Conservation (phyloP, 768 basidiomycete species). For the Daedaleopsis sinensis region DNA sequence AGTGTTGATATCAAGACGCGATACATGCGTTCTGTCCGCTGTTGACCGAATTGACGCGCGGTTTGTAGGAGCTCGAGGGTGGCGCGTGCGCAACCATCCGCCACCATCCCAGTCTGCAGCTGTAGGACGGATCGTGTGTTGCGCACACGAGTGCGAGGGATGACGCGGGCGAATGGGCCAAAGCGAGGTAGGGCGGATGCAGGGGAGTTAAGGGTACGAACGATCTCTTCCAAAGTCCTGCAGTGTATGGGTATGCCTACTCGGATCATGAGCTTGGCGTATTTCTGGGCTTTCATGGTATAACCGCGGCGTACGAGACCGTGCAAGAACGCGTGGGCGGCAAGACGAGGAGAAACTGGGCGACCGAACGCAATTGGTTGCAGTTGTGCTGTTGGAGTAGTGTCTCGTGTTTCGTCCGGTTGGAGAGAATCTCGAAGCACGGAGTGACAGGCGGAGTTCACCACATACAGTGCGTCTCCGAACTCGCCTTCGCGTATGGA, state of each 20-base stretch:
- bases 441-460: slow-evolving; percentile 60
- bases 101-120: slow-evolving; percentile 39
- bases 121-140: slow-evolving; percentile 25
- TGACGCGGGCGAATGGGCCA: slow-evolving; percentile 23
- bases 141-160: slow-evolving; percentile 9
- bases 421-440: slow-evolving; percentile 19
- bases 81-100: slow-evolving; percentile 45
- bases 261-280: slow-evolving; percentile 55
- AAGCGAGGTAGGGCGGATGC: slow-evolving; percentile 18
- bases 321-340: slow-evolving; percentile 68
- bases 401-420: slow-evolving; percentile 8
- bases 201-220: slow-evolving; percentile 32
- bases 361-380: slow-evolving; percentile 50
- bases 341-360: slow-evolving; percentile 57
- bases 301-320: slow-evolving; percentile 58
- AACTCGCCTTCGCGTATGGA: slow-evolving; percentile 43
- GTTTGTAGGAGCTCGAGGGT: slow-evolving; percentile 55
- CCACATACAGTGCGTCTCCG: slow-evolving; percentile 54
- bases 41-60: slow-evolving; percentile 57
- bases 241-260: slow-evolving; percentile 53
- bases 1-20: slow-evolving; percentile 62
- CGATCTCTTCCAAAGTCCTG: slow-evolving; percentile 51
- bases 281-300: slow-evolving; percentile 47
- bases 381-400: slow-evolving; percentile 33
- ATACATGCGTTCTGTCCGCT: slow-evolving; percentile 63